Evolutionary conservation across 139 green algal genomes (phyloP).

Genomic region (Chlamydomonas schloesseri): DNA sequence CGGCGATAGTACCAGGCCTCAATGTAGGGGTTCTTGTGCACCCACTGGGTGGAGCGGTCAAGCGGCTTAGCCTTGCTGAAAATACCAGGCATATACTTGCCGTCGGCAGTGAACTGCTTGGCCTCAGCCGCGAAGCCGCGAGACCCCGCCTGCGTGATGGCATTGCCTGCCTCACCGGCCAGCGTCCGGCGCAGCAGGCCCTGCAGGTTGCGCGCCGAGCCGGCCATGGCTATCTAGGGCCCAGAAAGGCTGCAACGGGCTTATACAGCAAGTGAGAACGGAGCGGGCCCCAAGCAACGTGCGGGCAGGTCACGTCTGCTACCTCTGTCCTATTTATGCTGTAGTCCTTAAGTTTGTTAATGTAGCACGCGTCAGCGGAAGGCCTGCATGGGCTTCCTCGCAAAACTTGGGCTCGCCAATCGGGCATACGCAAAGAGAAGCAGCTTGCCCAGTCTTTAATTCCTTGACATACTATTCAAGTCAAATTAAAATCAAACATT

Average conservation of each 20-base stretch:
- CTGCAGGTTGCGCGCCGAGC: slow-evolving; percentile 17
- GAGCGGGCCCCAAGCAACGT: no score
- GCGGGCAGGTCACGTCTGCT: no score
- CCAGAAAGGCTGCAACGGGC: not conserved
- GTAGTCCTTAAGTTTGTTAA: no score
- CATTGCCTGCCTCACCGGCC: not conserved
- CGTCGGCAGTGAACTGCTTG: slow-evolving; percentile 24
- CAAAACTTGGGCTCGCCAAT: no score
- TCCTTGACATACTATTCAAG: no score
- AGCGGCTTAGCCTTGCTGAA: slow-evolving; percentile 45
- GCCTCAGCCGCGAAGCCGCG: slow-evolving; percentile 32
- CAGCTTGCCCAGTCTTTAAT: no score
- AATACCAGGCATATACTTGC: slow-evolving; percentile 36
- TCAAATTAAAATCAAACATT: no score
- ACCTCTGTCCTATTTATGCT: no score
- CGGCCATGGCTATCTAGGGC: not conserved
- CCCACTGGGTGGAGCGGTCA: slow-evolving; percentile 40
- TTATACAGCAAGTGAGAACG: no score
- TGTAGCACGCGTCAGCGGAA: no score
- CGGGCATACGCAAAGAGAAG: no score
- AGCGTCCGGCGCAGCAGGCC: slow-evolving; percentile 11
- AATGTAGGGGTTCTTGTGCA: slow-evolving; percentile 52
- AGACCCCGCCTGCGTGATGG: not conserved
- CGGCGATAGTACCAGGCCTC: slow-evolving; percentile 52
- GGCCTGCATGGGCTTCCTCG: no score